Base-by-base conservation (phyloP, 345 rosid genomes). In the Citrus medica region DNA sequence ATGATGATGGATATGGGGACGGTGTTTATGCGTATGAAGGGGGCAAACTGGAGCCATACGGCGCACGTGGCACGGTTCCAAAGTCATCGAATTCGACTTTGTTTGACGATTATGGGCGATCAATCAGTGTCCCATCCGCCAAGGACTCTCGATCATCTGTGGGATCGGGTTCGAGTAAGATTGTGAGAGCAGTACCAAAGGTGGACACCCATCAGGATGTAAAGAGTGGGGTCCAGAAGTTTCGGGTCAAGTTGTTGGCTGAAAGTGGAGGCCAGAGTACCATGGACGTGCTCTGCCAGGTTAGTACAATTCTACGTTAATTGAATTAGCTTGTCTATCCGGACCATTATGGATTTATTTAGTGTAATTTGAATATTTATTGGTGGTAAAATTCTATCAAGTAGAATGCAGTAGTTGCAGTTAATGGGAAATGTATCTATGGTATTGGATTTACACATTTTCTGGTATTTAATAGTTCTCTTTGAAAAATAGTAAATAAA, bases 231-330 rank as follows among this genome's bases (percentile, higher is more conserved):
- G 98, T 97, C 35, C 99, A 90, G 91, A 97, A 97, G 79, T 97
- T 92, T 68, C 90, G 99, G 71, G 99, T 97, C 74, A 97, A 91
- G 80, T 76, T 97, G 78, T 80, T 97, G 87, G 89, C 98, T 59
- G 99, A 97, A 83, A 88, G 90, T 48, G 92, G 88, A 19, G 94
- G 97, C 65, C 97, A 92, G 83, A 88, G 91, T 83, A 91, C 91
- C 28, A 90, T 91, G 84, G 99, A 97, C 81, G 93, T 97, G 27
- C 95, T 97, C 84, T 97, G 98, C 82, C 97, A 97, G 95, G 99
- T 96, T 53, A 53, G 58, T 53, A 4, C 6, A 53, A 17, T 5
- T 53, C 21, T 53, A 53, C 17, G 17, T 46, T 46, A 46, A 46
- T 53, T 53, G 58, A 53, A 16, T 17, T 53, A 53, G 58, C 51